These are phyloP conservation scores for Xylaria flabelliformis DNA, from an alignment of 495 filamentous ascomycete genomes.

Conservation along the genomic window DNA sequence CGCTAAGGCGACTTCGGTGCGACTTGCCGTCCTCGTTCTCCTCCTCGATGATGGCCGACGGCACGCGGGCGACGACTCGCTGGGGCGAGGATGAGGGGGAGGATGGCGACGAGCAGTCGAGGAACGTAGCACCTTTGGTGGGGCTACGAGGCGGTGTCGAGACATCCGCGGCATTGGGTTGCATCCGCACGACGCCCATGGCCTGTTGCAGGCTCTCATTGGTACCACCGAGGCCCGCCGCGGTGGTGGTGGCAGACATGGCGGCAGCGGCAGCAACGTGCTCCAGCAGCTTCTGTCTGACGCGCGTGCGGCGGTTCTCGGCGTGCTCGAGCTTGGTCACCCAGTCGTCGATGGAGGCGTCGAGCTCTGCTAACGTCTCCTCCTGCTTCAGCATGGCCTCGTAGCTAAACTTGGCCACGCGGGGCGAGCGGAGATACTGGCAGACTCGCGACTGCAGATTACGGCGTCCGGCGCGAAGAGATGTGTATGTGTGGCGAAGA, in stretches of 20 bases:
- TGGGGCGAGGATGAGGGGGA: slow-evolving; percentile 50
- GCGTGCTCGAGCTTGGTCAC: slow-evolving; percentile 73
- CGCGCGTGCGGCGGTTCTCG: slow-evolving; percentile 71
- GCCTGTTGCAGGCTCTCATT: slow-evolving; percentile 51
- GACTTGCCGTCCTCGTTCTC: slow-evolving; percentile 42
- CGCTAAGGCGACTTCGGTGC: slow-evolving; percentile 33
- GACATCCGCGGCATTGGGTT: slow-evolving; percentile 48
- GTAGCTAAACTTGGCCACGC: slow-evolving; percentile 66
- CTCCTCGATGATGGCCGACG: slow-evolving; percentile 55
- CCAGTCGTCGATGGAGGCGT: slow-evolving; percentile 78
- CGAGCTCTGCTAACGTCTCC: slow-evolving; percentile 73
- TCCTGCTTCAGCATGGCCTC: slow-evolving; percentile 77
- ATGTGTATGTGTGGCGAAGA: slow-evolving; percentile 70
- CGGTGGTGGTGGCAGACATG: slow-evolving; percentile 38
- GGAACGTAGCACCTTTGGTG: slow-evolving; percentile 41
- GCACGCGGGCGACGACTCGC: slow-evolving; percentile 55
- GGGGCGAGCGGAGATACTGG: slow-evolving; percentile 68
- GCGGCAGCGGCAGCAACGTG: slow-evolving; percentile 69
- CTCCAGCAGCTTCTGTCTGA: slow-evolving; percentile 78
- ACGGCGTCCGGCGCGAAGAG: slow-evolving; percentile 69
- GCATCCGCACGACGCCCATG: slow-evolving; percentile 46
- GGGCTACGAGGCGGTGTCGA: slow-evolving; percentile 58
- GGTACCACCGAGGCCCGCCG: slow-evolving; percentile 39
- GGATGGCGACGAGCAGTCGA: slow-evolving; percentile 40
- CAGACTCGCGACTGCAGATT: slow-evolving; percentile 73